Conservation (phyloP, 768 basidiomycete genomes). For the Termitomyces sp. region DNA sequence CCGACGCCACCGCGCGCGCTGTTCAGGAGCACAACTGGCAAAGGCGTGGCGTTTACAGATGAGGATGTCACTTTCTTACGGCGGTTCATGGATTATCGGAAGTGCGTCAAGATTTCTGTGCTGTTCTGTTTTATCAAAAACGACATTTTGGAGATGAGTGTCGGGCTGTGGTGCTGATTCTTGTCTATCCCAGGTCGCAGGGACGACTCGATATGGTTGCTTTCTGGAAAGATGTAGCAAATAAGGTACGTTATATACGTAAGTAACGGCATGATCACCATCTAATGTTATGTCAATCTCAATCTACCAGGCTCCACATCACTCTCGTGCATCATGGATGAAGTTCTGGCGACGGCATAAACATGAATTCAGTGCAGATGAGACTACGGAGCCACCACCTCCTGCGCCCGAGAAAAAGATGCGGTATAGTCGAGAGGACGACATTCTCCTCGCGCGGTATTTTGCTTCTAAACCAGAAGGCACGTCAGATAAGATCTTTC, state of each 20-base stretch:
- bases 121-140: neutral
- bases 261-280: neutral
- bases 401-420: constrained; percentile 83
- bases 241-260: constrained; percentile 41
- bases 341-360: constrained; percentile 89
- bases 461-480: constrained; percentile 74
- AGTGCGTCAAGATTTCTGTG: constrained; percentile 37
- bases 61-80: constrained; percentile 79
- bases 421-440: constrained; percentile 79
- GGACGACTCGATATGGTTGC: constrained; percentile 70
- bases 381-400: constrained; percentile 69
- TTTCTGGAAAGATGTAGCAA: constrained; percentile 77
- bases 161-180: constrained; percentile 1
- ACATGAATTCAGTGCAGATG: constrained; percentile 69
- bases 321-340: constrained; percentile 93
- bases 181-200: constrained; percentile 38
- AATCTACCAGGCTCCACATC: constrained; percentile 69
- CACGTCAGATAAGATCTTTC: constrained; percentile 82
- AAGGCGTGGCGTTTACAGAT: constrained; percentile 85
- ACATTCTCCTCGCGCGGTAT: constrained; percentile 73
- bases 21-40: constrained; percentile 83
- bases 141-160: neutral
- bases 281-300: neutral
- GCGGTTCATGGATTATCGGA: constrained; percentile 74
- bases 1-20: constrained; percentile 80